Base-by-base conservation (phyloP, 1,284 basidiomycete species). In the Chondrostereum purpureum region DNA sequence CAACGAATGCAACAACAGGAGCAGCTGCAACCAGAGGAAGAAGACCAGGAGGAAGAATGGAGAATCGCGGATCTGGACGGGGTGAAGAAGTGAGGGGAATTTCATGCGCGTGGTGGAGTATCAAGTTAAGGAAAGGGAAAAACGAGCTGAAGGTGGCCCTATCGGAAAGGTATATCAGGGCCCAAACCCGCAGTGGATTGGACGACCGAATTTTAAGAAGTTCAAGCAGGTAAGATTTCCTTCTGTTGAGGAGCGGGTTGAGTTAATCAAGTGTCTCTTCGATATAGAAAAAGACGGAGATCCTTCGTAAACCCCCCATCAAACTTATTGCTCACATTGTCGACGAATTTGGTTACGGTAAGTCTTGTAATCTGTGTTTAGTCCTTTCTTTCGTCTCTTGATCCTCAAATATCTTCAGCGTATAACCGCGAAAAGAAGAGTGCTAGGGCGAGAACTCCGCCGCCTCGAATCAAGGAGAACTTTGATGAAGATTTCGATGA, bases 41-140 rank as follows among this genome's bases (percentile, higher is more conserved):
- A 64, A 35, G 55, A 59, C 40, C 61, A 66, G 36, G 71, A 75
- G 50, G 65, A 77, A 39, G 73, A 76, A 42, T 88, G 82, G 82
- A 70, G 70, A 2, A 61, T 88, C 10, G 60, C 91, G 23, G 80
- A 80, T 92, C 59, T 84, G 82, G 14, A 78, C 87, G 51, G 77
- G 86, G 43, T 63, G 60, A 2, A 71, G 73, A 43, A 48, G 89
- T 41, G 64, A 81, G 43, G 91, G 91, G 0, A 92, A 92, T 56
- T 93, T 92, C 50, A 92, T 93, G 80, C 75, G 86, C 18, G 75
- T 92, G 33, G 67, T 89, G 14, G 87, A 91, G 56, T 19, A 63
- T 83, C 55, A 62, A 60, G n/a, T 13, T n/a, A 19, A 39, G 37
- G 13, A 19, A 12, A 16, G 20, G 37, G 50, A 62, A 64, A 48